phyloP scores from a whole-genome alignment of 2,329 filamentous ascomycete genomes.

The Trichoderma atroviride region DNA sequence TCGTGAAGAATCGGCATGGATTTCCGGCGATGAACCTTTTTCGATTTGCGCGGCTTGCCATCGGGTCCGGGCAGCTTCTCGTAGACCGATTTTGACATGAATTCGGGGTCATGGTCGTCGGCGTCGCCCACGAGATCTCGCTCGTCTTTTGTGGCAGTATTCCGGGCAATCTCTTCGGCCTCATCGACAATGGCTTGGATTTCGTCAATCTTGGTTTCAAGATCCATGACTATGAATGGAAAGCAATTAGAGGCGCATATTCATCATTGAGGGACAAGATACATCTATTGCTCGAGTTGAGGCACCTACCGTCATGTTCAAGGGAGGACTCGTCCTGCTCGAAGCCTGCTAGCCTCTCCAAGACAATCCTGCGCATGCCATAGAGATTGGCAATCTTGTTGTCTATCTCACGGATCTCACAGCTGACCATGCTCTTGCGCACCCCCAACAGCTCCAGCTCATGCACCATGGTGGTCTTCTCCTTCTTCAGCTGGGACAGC shows the following conservation, averaged over 20 bases:
- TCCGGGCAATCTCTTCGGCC: constrained; percentile 57
- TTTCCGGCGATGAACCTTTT: constrained; percentile 66
- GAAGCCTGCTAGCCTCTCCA: constrained; percentile 81
- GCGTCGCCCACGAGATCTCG: constrained; percentile 56
- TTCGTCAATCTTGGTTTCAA: constrained; percentile 64
- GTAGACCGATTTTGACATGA: constrained; percentile 99
- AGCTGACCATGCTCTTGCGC: constrained; percentile 95
- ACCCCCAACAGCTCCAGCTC: constrained; percentile 88
- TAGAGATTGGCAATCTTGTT: constrained; percentile 93
- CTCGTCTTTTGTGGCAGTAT: constrained; percentile 56
- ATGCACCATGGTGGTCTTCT: constrained; percentile 78
- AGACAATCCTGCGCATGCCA: constrained; percentile 87
- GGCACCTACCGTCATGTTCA: constrained; percentile 77
- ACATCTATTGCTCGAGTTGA: background rate
- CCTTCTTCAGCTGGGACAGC: constrained; percentile 74
- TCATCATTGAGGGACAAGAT: background rate
- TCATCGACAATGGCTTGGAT: constrained; percentile 62
- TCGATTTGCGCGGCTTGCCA: constrained; percentile 50
- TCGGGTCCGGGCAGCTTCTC: constrained; percentile 75
- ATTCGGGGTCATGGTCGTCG: constrained; percentile 57
- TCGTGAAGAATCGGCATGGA: constrained; percentile 96
- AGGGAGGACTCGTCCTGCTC: constrained; percentile 90
- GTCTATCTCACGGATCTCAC: constrained; percentile 95
- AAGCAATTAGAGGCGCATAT: background rate
- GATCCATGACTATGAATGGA: constrained; percentile 56